Base-by-base conservation (phyloP, 176 grass and related monocot species). In the Cymbopogon citratus region DNA sequence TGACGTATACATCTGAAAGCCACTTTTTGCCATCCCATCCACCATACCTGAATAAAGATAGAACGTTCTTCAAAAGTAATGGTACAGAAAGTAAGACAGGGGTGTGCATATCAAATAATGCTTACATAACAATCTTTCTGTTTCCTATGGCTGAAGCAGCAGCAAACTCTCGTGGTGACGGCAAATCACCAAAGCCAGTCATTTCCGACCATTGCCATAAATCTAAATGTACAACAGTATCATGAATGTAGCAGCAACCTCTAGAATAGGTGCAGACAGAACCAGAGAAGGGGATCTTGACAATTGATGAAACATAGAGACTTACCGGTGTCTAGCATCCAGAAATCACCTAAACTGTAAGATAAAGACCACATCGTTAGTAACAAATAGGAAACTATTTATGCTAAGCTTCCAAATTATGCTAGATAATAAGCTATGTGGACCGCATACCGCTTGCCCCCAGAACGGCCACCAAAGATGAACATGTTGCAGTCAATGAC, bases 1-100 rank as follows among this genome's bases (percentile, higher is more conserved):
- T 90, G 78, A 95, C 81, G 74, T 93, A 98, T 54, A 98, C 95
- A 95, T 98, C 95, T 19, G 90, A 93, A 36, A 95, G 76, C 95
- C 95, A 98, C 41, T 91, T 98, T 98, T 98, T 98, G 41, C 92
- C 92, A 89, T 98, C 95, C 95, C 92, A 95, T 38, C 95, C 95
- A 66, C 95, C 95, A 83, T 91, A 88, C 92, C 90, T 95, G 84
- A 76, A 91, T 62, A 83, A 56, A 59, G 23, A 74, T 40, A 56
- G 0, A 90, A 78, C 29, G 26, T 66, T 80, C 45, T 56, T 75
- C 49, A 19, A 12, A 77, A 41, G 41, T 77, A 14, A 80, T 71
- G 51, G 36, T 15, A 79, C 4, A 8, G 9, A 51, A 21, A 27
- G 3, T 39, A 83, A 19, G 25, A 62, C 14, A 67, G 15, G 41